phyloP scores from a whole-genome alignment of 306 rosid genomes.

The Vicia sativa region DNA sequence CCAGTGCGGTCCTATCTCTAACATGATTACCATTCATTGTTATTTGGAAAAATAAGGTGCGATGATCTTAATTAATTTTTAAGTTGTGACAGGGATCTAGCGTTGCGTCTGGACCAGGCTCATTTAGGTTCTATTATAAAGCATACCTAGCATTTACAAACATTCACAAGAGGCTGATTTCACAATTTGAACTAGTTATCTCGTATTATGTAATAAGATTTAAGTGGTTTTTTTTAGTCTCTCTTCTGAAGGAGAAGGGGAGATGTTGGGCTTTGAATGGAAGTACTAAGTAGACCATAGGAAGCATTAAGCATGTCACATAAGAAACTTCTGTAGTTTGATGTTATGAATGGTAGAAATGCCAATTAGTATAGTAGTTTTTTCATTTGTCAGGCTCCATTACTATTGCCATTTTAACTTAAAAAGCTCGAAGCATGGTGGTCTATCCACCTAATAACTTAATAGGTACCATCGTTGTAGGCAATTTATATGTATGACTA shows the following conservation, averaged over 20 bases:
- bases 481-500: background rate
- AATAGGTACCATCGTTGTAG: background rate
- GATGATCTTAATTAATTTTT: background rate
- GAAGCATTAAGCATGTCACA: background rate
- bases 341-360: background rate
- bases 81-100: background rate
- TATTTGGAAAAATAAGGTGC: background rate
- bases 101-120: background rate
- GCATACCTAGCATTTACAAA: background rate
- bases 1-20: background rate
- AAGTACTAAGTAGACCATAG: background rate
- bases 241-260: background rate
- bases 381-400: background rate
- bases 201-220: background rate
- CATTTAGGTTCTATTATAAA: background rate
- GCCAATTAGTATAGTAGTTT: background rate
- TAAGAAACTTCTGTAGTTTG: constrained; percentile 8
- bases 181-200: background rate
- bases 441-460: background rate
- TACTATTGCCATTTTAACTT: background rate
- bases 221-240: background rate
- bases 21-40: background rate
- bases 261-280: background rate
- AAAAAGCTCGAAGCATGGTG: background rate
- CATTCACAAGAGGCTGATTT: background rate